phyloP scores from a whole-genome alignment of 495 filamentous ascomycete species.

The Neurospora sp. region DNA sequence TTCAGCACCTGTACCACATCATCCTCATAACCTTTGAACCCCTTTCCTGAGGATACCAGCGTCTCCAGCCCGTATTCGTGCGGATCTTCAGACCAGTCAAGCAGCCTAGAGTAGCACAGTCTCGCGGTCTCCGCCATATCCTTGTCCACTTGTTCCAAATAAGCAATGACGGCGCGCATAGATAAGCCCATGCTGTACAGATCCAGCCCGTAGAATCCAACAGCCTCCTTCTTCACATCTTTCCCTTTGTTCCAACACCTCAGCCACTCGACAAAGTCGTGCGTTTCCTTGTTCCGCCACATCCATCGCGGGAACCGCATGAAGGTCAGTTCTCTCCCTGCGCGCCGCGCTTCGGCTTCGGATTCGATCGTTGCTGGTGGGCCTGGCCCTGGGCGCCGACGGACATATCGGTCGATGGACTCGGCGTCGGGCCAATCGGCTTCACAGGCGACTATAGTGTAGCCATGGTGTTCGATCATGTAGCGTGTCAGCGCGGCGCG shows the following conservation, averaged over 20 bases:
- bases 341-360: slow-evolving; percentile 2
- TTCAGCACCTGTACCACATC: slow-evolving; percentile 38
- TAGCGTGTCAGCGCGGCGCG: slow-evolving; percentile 47
- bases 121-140: slow-evolving; percentile 36
- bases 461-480: slow-evolving; percentile 43
- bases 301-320: slow-evolving; percentile 52
- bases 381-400: slow-evolving; percentile 26
- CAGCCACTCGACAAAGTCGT: slow-evolving; percentile 49
- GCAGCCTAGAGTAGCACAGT: slow-evolving; percentile 36
- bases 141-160: slow-evolving; percentile 41
- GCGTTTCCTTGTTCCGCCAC: slow-evolving; percentile 51
- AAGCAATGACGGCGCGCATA: slow-evolving; percentile 42
- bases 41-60: slow-evolving; percentile 18
- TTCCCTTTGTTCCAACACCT: slow-evolving; percentile 31
- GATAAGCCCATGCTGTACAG: slow-evolving; percentile 46
- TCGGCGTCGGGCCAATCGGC: slow-evolving; percentile 54
- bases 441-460: slow-evolving; percentile 46
- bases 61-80: slow-evolving; percentile 41
- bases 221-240: slow-evolving; percentile 22
- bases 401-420: slow-evolving; percentile 47
- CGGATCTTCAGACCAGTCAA: slow-evolving; percentile 45
- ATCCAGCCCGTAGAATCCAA: slow-evolving; percentile 47
- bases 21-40: slow-evolving; percentile 39
- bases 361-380: slow-evolving; percentile 19
- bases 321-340: slow-evolving; percentile 33